A percentile compares a stretch with the other conserved stretches of the same genome.
phyloP scores from a whole-genome alignment of 2,329 filamentous ascomycete genomes.

The Ophiostoma novo-ulmi region DNA sequence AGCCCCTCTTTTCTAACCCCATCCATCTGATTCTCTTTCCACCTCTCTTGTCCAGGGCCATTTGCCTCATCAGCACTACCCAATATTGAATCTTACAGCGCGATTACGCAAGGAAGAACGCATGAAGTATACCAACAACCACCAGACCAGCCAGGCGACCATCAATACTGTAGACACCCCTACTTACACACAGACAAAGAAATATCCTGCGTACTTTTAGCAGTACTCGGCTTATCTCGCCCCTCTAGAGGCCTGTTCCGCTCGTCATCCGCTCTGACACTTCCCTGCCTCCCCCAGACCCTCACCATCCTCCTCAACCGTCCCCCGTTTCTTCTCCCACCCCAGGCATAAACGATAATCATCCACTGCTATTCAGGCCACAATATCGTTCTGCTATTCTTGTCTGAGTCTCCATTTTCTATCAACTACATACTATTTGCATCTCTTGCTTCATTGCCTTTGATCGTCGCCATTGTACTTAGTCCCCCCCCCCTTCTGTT shows the following conservation, averaged over 20 bases:
- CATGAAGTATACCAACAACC: neutral
- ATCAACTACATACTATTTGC: conserved; percentile 20
- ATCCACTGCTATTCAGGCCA: conserved; percentile 26
- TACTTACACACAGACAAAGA: conserved; percentile 2
- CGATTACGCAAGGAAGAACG: too few relatives aligned
- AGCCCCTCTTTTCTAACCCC: conserved; percentile 28
- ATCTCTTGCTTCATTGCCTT: neutral
- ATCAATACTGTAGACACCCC: neutral
- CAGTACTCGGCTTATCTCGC: conserved; percentile 19
- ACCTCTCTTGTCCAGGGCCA: conserved; percentile 15
- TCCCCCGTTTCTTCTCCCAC: conserved; percentile 12
- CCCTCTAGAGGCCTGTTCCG: conserved; percentile 11
- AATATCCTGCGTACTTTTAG: neutral
- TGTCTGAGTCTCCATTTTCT: conserved; percentile 14
- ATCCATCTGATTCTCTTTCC: conserved; percentile 22
- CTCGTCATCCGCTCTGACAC: conserved; percentile 14
- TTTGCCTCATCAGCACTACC: conserved; percentile 20
- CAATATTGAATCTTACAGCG: neutral
- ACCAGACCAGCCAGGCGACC: neutral
- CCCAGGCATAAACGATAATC: conserved; percentile 21
- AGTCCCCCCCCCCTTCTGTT: neutral
- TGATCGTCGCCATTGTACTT: neutral
- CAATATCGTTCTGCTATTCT: conserved; percentile 13
- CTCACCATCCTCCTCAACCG: neutral
- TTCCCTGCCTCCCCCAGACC: conserved; percentile 1